Evolutionary conservation across 345 rosid species (phyloP), one percentile per base, ranked within the genome.

Genomic region (Acer campestre): DNA sequence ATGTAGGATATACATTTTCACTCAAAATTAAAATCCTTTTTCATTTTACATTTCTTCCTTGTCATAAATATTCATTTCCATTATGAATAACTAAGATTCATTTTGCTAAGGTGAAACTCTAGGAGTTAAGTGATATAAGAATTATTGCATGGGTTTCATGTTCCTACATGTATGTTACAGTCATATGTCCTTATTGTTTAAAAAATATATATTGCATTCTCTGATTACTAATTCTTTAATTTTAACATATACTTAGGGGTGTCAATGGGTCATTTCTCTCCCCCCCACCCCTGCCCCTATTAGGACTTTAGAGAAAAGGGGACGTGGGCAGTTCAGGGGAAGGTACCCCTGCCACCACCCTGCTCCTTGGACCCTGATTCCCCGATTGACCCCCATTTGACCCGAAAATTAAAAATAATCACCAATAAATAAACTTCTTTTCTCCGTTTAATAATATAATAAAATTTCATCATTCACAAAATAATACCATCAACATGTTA

Each of bases 121-220:
- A 10, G 58, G 55, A 11, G 58, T 6, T n/a, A 53, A 53, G 58
- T 11, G 17, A 53, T 16, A 53, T 16, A 53, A 53, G 58, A 14
- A 53, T 53, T 53, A 18, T 53, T 53, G 17, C n/a, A 53, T n/a
- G 63, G 27, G 63, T 4, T 59, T 59, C 10, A 59, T n/a, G 63
- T 20, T 59, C 27, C 25, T 20, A 59, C 10, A 20, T 59, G 63
- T 10, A 59, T 59, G 25, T 59, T 56, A 59, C 27, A n/a, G 27
- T 20, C 9, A 59, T 59, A 59, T 7, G 27, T 59, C 63, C 63
- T 59, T 20, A 53, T 22, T n/a, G 63, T n/a, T n/a, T 22, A 59
- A 20, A 20, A 18, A 59, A 59, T n/a, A n/a, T 59, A 59, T 59
- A 59, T n/a, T 59, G 63, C 63, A 59, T 59, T 58, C 62, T 58